Evolutionary conservation across 73 alveolate genomes (phyloP).

Genomic region (Durusdinium trenchii): DNA sequence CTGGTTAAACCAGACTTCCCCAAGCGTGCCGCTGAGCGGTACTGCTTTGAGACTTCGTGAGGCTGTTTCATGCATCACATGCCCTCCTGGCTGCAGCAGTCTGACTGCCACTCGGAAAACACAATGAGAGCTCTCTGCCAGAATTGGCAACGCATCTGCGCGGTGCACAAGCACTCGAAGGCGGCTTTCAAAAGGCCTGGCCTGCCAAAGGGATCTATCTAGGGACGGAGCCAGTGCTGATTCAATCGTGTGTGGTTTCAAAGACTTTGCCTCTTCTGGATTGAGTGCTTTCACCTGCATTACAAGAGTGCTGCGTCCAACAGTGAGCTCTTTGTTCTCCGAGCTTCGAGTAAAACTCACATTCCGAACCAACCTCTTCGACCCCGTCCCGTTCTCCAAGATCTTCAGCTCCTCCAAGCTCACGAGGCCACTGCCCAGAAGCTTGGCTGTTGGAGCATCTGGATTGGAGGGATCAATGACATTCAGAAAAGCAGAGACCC

Average conservation of each 20-base stretch:
- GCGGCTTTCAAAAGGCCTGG: slow-evolving; percentile 63
- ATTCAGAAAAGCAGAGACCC: slow-evolving; percentile 67
- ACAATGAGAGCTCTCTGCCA: slow-evolving; percentile 38
- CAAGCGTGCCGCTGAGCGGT: slow-evolving; percentile 27
- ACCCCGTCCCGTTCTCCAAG: slow-evolving; percentile 33
- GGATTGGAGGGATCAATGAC: slow-evolving; percentile 65
- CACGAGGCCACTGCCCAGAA: slow-evolving; percentile 45
- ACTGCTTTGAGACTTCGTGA: slow-evolving; percentile 48
- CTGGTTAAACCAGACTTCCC: slow-evolving; percentile 69
- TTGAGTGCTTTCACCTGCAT: slow-evolving; percentile 36
- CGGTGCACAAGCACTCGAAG: slow-evolving; percentile 89
- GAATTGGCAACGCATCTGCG: slow-evolving; percentile 73
- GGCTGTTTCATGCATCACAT: slow-evolving; percentile 69
- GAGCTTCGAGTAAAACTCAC: slow-evolving; percentile 65
- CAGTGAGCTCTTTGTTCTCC: slow-evolving; percentile 35
- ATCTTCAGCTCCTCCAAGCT: slow-evolving; percentile 46
- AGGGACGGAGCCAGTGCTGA: slow-evolving; percentile 83
- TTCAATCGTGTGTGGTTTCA: slow-evolving; percentile 1
- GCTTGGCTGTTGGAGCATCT: slow-evolving; percentile 54
- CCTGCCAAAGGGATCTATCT: slow-evolving; percentile 85
- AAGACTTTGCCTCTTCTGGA: not conserved
- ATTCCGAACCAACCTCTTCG: slow-evolving; percentile 46
- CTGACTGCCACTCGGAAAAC: slow-evolving; percentile 69
- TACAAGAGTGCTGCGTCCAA: slow-evolving; percentile 24
- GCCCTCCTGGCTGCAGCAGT: slow-evolving; percentile 77